phyloP scores from a whole-genome alignment of 169 alveolate genomes.

The Plasmodium fragile region DNA sequence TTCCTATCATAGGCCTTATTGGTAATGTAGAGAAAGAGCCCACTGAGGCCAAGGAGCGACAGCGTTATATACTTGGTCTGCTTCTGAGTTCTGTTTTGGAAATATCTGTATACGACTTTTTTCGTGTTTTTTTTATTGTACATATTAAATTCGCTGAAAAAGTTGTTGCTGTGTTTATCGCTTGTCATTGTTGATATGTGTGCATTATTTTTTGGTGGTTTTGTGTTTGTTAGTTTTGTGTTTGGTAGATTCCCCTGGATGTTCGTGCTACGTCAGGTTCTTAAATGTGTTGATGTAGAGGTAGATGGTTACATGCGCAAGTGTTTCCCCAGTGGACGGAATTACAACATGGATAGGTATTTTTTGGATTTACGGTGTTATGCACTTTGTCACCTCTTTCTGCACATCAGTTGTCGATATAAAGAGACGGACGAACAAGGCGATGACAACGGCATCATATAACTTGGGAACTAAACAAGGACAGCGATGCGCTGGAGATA shows the following conservation, averaged over 20 bases:
- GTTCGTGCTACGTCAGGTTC: not conserved
- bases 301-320: not conserved
- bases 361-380: not conserved
- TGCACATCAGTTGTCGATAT: not conserved
- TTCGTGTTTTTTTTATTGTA: slow-evolving; percentile 74
- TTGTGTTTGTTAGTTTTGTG: not conserved
- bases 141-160: slow-evolving; percentile 73
- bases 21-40: slow-evolving; percentile 45
- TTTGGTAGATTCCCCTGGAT: not conserved
- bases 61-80: slow-evolving; percentile 74
- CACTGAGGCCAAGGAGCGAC: slow-evolving; percentile 64
- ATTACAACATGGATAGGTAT: not conserved
- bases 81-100: slow-evolving; percentile 75
- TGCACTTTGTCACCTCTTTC: not conserved
- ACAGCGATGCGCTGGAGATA: not conserved
- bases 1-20: slow-evolving; percentile 75
- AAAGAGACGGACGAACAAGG: not conserved
- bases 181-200: slow-evolving; percentile 52
- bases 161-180: slow-evolving; percentile 72
- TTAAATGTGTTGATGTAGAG: not conserved
- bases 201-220: not conserved
- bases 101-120: slow-evolving; percentile 72
- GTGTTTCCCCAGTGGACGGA: not conserved
- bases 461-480: not conserved
- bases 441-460: not conserved